Base-by-base conservation (phyloP, 176 grass and related monocot genomes). In the Melocanna baccifera region DNA sequence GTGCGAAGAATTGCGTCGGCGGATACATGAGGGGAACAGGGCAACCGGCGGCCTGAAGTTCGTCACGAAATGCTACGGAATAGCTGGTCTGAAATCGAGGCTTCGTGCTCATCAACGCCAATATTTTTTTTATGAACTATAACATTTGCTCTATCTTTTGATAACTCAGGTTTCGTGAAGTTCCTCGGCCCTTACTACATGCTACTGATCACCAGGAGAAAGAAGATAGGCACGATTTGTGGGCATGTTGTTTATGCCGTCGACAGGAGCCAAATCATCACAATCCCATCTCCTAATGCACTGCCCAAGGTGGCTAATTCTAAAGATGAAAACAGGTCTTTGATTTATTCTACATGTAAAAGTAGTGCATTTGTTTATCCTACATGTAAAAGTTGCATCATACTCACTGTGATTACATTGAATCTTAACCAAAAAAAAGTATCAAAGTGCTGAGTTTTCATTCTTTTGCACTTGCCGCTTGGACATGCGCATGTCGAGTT, bases 271-370 rank as follows among this genome's bases (percentile, higher is more conserved):
- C 80, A 87, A 37, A 84, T 92, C 65, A 85, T 89, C 29, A 71
- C 62, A 45, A 16, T 92, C 48, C 84, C 87, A 87, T 64, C 75
- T 63, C 76, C 87, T 45, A 52, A 68, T 53, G 71, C 77, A 73
- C 73, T 39, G 76, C 65, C 69, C 12, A 84, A 84, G 84, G 68
- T 84, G 80, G 84, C 84, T 51, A 84, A 85, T 84, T 92, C 87
- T 84, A 89, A 87, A 59, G 91, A 92, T 89, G 91, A 92, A 77
- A 89, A 87, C 75, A 92, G 91, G 91, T 92, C 75, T 29, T 80
- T 73, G 19, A 9, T 43, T 69, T 40, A 41, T 70, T 70, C 50
- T 52, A 2, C 50, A 7, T 52, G 50, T 52, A 6, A 19, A 52
- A 52, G 50, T 7, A 52, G 16, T 2, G 50, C 18, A 52, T 19